Conservation (phyloP, 2,329 filamentous ascomycete genomes). For the Pyricularia pennisetigena region DNA sequence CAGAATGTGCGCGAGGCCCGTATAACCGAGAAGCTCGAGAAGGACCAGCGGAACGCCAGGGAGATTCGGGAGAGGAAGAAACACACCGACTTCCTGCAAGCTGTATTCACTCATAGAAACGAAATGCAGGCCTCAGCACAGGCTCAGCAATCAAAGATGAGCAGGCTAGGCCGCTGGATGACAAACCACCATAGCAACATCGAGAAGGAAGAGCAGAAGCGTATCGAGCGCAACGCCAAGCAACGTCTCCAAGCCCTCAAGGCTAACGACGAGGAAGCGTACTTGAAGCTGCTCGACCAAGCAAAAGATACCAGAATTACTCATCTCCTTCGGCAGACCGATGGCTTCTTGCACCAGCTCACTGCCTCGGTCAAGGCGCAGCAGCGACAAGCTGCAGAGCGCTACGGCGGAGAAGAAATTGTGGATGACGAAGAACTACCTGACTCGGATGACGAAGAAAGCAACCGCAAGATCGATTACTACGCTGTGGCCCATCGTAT, state of each 20-base stretch:
- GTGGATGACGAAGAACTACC: constrained; percentile 45
- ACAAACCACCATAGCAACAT: constrained; percentile 85
- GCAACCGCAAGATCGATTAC: constrained; percentile 85
- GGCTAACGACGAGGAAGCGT: constrained; percentile 98
- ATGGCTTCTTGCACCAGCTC: constrained; percentile 93
- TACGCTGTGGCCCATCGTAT: constrained; percentile 95
- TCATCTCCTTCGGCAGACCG: constrained; percentile 90
- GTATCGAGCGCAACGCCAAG: constrained; percentile 94
- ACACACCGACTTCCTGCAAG: constrained; percentile 82
- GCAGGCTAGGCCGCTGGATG: constrained; percentile 88
- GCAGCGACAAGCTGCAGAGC: constrained; percentile 72
- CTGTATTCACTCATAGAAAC: constrained; percentile 71
- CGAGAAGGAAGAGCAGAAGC: constrained; percentile 98
- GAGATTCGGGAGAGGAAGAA: constrained; percentile 97
- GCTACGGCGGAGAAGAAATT: constrained; percentile 57
- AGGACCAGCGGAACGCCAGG: constrained; percentile 92
- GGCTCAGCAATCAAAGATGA: constrained; percentile 61
- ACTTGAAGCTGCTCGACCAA: constrained; percentile 93
- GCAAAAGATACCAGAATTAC: constrained; percentile 99
- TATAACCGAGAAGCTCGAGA: constrained; percentile 97
- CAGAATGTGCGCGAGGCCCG: constrained; percentile 90
- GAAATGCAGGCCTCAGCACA: constrained; percentile 63
- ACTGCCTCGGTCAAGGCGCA: constrained; percentile 91
- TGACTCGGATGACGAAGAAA: constrained; percentile 58
- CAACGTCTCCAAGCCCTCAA: constrained; percentile 98